These are phyloP conservation scores for Fomitopsis schrenkii DNA, from an alignment of 1,284 basidiomycete species.

Conservation along the genomic window DNA sequence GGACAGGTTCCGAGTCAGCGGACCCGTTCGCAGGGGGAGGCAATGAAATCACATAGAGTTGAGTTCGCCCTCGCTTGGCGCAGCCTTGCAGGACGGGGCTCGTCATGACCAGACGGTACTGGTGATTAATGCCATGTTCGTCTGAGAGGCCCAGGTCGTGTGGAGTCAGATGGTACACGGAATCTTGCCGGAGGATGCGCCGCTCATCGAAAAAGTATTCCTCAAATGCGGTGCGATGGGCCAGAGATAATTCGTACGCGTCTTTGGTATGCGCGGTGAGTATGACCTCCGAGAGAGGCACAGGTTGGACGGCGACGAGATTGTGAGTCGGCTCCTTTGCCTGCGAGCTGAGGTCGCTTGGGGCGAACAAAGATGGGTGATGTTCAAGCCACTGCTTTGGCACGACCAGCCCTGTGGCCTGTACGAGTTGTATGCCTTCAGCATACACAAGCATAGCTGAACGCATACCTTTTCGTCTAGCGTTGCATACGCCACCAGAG, in stretches of 20 bases:
- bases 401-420: conserved; percentile 11
- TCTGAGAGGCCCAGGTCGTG: conserved; percentile 7
- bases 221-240: conserved; percentile 29
- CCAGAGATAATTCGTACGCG: conserved; percentile 21
- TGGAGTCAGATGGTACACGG: conserved; percentile 30
- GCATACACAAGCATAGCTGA: not conserved
- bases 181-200: conserved; percentile 47
- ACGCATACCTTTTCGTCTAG: conserved; percentile 7
- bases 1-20: conserved; percentile 1
- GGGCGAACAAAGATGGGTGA: conserved; percentile 12
- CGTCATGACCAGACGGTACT: conserved; percentile 42
- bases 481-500: conserved; percentile 14
- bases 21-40: conserved; percentile 14
- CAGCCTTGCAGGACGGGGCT: conserved; percentile 76
- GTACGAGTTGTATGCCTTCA: not conserved
- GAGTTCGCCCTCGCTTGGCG: conserved; percentile 46
- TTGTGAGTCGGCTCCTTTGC: conserved; percentile 22
- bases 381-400: conserved; percentile 16
- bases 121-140: not conserved
- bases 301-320: conserved; percentile 16
- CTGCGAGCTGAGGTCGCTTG: not conserved
- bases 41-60: conserved; percentile 49
- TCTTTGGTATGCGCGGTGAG: conserved; percentile 24
- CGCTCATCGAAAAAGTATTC: conserved; percentile 35
- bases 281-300: conserved; percentile 27